Evolutionary conservation across 495 filamentous ascomycete species (phyloP), one percentile per base, ranked within the genome.

Genomic region (Eremomyces bilateralis): DNA sequence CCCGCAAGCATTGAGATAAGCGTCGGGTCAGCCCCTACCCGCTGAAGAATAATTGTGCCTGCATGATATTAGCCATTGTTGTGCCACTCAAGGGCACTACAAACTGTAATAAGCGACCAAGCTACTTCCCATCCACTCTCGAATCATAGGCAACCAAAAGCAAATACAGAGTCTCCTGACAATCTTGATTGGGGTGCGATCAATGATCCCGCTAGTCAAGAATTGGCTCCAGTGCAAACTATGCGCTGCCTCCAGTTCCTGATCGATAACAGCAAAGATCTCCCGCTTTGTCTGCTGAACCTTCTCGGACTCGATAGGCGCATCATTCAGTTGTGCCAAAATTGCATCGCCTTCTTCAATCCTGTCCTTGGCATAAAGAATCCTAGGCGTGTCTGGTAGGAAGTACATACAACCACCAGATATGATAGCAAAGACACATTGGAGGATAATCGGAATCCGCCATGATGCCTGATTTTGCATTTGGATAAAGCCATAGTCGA

Each of bases 361-460:
- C 17, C 53, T 42, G 35, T 55, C 53, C 30, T 54, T 52, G 34
- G 51, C 53, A 36, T 61, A 51, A 18, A 62, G 52, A 60, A 61
- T 63, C 4, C 59, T 55, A 16, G 61, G 60, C 4, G 61, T 62
- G 37, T 64, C 61, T 36, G 33, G 59, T 1, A 60, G 39, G 31
- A 53, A 46, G 20, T 45, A 46, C 37, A 53, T 53, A 5, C 33
- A 42, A 3, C 42, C 31, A 0, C 43, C 40, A 5, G 48, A 48
- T 2, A 50, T 33, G 30, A 55, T 31, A n/a, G 48, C 48, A 33
- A 57, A 56, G 24, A 53, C 27, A 15, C 44, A 38, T 37, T 58
- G 53, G 22, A 61, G 43, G 8, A 49, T 51, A 5, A 61, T 46
- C 8, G 56, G 58, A 25, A 59, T 37, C 12, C 58, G 34, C 56